Base-by-base conservation (phyloP, 345 rosid genomes). In the Hypericum androsaemum region DNA sequence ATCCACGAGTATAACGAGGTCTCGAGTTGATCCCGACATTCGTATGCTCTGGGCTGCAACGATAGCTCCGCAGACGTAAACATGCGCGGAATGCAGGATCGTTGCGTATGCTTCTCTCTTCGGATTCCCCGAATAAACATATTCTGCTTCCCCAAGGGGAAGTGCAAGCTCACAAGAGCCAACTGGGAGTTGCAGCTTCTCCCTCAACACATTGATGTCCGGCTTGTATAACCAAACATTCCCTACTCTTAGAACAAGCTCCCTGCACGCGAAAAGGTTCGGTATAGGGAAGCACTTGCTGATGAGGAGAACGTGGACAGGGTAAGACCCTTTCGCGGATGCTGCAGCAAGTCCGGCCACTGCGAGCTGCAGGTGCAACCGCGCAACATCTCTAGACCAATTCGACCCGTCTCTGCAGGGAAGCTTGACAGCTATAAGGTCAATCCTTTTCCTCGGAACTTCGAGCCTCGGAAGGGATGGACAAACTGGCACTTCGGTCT, bases 111-210 rank as follows among this genome's bases (percentile, higher is more conserved):
- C 54, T 51, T 51, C 54, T 47, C 67, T 14, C 47, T 6, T 41
- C 7, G 64, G 64, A 58, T 68, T 78, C 57, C 88, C 89, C 6
- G 74, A 68, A 56, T 81, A 80, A 61, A 16, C 54, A 43, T 77
- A 56, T 49, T 73, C 95, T 82, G 77, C 44, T 54, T 52, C 54
- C 14, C 22, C 32, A 47, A 52, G 59, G 43, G 71, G 71, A 57
- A 67, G 67, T 8, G 71, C 63, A 47, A 67, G 67, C 40, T 67
- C 67, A 47, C 71, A 67, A 8, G 71, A 62, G 10, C 71, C 71
- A 56, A 57, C 17, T 6, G 71, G 71, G 12, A 67, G 63, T 41
- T 62, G 63, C n/a, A 67, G 59, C 43, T 62, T 67, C 6, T 52
- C 37, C 39, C 67, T 54, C 54, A 67, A 2, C 41, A 62, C 59